These are phyloP conservation scores for Mycena belliarum DNA, from an alignment of 768 basidiomycete genomes.

Conservation along the genomic window DNA sequence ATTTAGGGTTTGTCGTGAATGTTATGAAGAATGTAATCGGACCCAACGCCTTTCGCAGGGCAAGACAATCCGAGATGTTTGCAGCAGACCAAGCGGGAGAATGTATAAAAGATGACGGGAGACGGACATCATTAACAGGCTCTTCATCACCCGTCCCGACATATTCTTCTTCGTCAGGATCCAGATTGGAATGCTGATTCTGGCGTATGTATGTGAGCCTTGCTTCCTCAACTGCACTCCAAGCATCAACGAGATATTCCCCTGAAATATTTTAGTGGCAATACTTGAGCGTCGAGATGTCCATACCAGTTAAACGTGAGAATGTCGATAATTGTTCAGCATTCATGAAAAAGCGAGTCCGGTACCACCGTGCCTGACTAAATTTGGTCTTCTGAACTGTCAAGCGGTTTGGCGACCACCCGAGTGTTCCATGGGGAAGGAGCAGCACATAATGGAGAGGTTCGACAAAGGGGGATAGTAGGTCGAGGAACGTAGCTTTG, in stretches of 20 bases:
- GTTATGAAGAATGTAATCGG: constrained; percentile 8
- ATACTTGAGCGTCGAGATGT: no score
- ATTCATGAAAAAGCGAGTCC: not conserved
- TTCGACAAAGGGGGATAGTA: not conserved
- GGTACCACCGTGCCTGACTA: constrained; percentile 2
- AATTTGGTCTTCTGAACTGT: not conserved
- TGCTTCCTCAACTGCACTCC: constrained; percentile 2
- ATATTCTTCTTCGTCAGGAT: not conserved
- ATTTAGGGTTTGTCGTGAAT: constrained; percentile 5
- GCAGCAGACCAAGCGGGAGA: not conserved
- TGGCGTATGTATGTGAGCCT: not conserved
- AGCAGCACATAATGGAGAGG: not conserved
- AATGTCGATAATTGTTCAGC: not conserved
- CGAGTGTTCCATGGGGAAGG: not conserved
- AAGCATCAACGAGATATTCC: constrained; percentile 4
- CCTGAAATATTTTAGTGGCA: no score
- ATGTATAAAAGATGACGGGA: not conserved
- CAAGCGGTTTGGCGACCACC: not conserved
- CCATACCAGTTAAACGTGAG: not conserved
- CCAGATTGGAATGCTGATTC: not conserved
- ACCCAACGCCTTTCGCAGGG: not conserved
- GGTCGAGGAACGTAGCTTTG: not conserved
- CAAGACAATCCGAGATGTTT: constrained; percentile 2
- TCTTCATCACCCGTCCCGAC: not conserved
- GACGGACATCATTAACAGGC: not conserved